Conservation (phyloP, 345 rosid genomes). For the Aurinia saxatilis region DNA sequence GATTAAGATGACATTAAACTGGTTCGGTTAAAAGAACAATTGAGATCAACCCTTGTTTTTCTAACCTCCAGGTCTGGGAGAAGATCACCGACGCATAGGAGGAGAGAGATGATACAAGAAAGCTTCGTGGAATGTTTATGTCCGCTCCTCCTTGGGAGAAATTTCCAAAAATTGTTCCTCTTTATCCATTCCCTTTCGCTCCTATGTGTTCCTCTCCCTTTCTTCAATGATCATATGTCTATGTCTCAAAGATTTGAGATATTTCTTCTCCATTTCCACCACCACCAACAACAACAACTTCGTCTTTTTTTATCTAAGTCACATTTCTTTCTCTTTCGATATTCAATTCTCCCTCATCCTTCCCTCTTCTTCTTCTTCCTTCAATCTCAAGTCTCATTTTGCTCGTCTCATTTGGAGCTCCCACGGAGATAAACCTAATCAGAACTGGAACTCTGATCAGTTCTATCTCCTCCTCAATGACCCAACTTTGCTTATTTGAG, state of each 20-base stretch:
- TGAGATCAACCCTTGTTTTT: constrained; percentile 24
- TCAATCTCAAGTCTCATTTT: constrained; percentile 30
- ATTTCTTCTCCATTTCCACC: constrained; percentile 35
- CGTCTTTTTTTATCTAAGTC: constrained; percentile 27
- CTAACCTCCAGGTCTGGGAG: constrained; percentile 26
- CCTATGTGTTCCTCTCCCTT: no score
- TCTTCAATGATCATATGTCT: constrained; percentile 27
- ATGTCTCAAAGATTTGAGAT: constrained; percentile 49
- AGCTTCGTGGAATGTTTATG: constrained; percentile 31
- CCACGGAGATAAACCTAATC: constrained; percentile 28
- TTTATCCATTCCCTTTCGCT: constrained; percentile 19
- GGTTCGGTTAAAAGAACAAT: background rate
- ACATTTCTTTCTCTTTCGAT: constrained; percentile 31
- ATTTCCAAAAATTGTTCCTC: background rate
- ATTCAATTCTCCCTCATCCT: constrained; percentile 26
- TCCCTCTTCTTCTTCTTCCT: background rate
- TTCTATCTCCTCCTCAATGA: constrained; percentile 38
- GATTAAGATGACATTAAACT: background rate
- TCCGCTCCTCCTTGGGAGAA: constrained; percentile 29
- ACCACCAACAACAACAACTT: no score
- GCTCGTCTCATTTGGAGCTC: constrained; percentile 42
- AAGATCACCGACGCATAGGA: constrained; percentile 27
- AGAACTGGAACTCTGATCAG: constrained; percentile 37
- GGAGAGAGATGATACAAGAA: constrained; percentile 27
- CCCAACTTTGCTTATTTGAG: constrained; percentile 43